Base-by-base conservation (phyloP, 2,329 filamentous ascomycete genomes). In the Didymellaceae sp. region DNA sequence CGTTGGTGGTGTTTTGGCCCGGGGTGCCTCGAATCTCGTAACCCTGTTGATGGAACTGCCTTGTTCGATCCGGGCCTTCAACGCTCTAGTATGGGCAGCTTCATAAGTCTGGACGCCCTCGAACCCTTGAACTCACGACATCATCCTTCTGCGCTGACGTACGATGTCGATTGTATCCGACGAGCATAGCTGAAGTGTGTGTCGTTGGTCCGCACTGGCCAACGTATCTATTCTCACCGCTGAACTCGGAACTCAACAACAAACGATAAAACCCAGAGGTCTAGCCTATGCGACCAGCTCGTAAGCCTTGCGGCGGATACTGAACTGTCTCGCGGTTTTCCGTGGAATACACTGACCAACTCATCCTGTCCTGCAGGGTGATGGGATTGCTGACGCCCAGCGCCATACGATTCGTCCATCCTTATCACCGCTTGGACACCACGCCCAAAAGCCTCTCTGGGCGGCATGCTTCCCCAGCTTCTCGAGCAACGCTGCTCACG, bases 381-480 rank as follows among this genome's bases (percentile, higher is more conserved):
- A 46, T 46, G 26, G 48, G 42, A 54, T 55, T 55, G 62, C 66
- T 67, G 59, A 68, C 62, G 63, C 63, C 61, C 48, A 62, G 59
- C 45, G 55, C 30, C 28, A 54, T 54, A 48, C 41, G 33, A 45
- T 52, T 34, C 45, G 53, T 53, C 56, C 52, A 55, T 57, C 45
- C 65, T 68, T 66, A 63, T 67, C 61, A 57, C 40, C 51, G 38
- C 43, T 58, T 55, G 45, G 39, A 32, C 41, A 43, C 52, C 56
- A 52, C 46, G 41, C 39, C 45, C 41, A 46, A 14, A 21, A 41
- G 45, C 40, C 35, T 51, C 30, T 45, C 34, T 45, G 38, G 54
- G 38, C 57, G 54, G 43, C 49, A 53, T 45, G 32, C 20, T 32
- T 45, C 32, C 33, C 32, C 37, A 32, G 11, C 24, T 40, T 30